Percentiles rank a stretch among this genome's conserved stretches.
phyloP scores from a whole-genome alignment of 108 stramenopile species.

The Conticribra guillardii region DNA sequence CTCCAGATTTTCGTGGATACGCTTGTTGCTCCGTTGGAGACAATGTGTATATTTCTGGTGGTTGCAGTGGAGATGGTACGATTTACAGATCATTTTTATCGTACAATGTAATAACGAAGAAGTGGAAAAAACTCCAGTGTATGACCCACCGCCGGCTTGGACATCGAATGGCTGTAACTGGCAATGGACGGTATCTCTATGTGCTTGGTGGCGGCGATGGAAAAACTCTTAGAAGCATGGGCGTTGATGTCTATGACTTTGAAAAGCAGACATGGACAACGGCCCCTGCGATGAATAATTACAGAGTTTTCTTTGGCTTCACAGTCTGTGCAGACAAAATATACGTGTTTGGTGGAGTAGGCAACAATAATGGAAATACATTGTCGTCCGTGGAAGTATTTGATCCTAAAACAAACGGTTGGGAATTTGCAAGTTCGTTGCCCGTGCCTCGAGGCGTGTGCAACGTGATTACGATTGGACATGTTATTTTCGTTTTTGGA shows the following conservation, averaged over 20 bases:
- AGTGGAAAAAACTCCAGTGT: conserved; percentile 19
- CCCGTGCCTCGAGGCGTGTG: conserved; percentile 26
- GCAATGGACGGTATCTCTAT: conserved; percentile 14
- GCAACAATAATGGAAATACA: conserved; percentile 22
- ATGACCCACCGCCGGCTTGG: conserved; percentile 22
- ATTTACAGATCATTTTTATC: conserved; percentile 14
- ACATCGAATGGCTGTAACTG: conserved; percentile 16
- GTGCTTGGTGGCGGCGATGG: conserved; percentile 26
- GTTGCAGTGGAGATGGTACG: conserved; percentile 25
- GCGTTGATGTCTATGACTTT: conserved; percentile 15
- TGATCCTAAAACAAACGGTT: conserved; percentile 18
- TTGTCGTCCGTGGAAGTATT: conserved; percentile 20
- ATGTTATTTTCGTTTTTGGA: conserved; percentile 19
- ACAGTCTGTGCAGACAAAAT: conserved; percentile 18
- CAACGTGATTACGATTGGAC: conserved; percentile 12
- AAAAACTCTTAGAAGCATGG: conserved; percentile 17
- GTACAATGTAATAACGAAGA: conserved; percentile 18
- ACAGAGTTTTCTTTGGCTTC: conserved; percentile 24
- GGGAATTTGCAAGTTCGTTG: conserved; percentile 22
- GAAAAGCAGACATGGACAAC: conserved; percentile 10
- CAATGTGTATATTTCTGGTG: conserved; percentile 29
- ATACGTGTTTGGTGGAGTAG: conserved; percentile 28
- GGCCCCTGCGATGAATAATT: conserved; percentile 24
- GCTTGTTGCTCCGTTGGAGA: conserved; percentile 19
- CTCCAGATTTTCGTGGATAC: conserved; percentile 24